These are phyloP conservation scores for Aureobasidium sp. DNA, from an alignment of 2,329 filamentous ascomycete genomes.

Conservation along the genomic window DNA sequence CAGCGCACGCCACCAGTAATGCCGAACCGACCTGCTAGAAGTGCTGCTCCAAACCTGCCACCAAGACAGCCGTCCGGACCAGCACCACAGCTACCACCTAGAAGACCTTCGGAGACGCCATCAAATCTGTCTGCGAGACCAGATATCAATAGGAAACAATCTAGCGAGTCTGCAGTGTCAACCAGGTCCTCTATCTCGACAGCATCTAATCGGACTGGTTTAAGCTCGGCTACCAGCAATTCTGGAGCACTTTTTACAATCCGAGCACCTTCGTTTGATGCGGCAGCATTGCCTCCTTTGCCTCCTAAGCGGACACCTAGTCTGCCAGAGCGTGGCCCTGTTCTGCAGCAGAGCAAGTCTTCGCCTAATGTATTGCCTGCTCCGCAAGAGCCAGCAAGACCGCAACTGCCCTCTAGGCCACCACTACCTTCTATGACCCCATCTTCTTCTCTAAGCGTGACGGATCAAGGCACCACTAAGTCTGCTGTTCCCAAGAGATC, in stretches of 20 bases:
- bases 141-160: constrained; percentile 30
- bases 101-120: constrained; percentile 13
- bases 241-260: constrained; percentile 19
- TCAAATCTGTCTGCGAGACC: constrained; percentile 13
- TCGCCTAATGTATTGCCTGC: constrained; percentile 23
- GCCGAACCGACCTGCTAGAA: constrained; percentile 33
- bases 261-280: constrained; percentile 47
- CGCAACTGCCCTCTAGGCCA: constrained; percentile 15
- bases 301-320: constrained; percentile 43
- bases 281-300: constrained; percentile 45
- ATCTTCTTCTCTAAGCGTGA: constrained; percentile 20
- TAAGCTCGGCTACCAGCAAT: constrained; percentile 23
- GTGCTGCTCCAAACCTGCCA: constrained; percentile 33
- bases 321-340: constrained; percentile 31
- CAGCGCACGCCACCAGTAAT: constrained; percentile 38
- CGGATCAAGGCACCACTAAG: constrained; percentile 11
- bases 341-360: constrained; percentile 31
- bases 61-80: constrained; percentile 36
- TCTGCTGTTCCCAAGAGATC: constrained; percentile 30
- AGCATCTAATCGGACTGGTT: constrained; percentile 38
- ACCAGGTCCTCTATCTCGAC: constrained; percentile 42
- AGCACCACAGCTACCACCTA: constrained; percentile 18
- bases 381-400: constrained; percentile 16
- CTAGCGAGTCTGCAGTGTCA: constrained; percentile 46
- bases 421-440: constrained; percentile 18